These are phyloP conservation scores for Glarea lozoyensis DNA, from an alignment of 495 filamentous ascomycete genomes.

Conservation along the genomic window DNA sequence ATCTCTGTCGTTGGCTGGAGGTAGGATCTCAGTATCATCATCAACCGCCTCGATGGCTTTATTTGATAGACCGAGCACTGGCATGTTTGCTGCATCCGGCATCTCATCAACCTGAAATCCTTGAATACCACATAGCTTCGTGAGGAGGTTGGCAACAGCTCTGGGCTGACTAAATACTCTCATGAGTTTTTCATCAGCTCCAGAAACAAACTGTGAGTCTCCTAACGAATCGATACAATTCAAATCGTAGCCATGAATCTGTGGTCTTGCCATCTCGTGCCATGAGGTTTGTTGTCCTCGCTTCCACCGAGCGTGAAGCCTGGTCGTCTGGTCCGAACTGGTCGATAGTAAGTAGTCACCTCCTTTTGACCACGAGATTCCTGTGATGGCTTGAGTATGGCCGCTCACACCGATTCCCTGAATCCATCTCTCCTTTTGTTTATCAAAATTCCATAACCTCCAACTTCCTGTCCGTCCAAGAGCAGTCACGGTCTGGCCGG, in stretches of 20 bases:
- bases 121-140: slow-evolving; percentile 54
- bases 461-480: slow-evolving; percentile 89
- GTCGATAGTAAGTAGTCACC: slow-evolving; percentile 85
- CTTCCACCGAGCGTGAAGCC: slow-evolving; percentile 81
- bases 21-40: slow-evolving; percentile 28
- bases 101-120: slow-evolving; percentile 32
- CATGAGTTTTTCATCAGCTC: slow-evolving; percentile 96
- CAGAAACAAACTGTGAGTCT: slow-evolving; percentile 70
- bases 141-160: slow-evolving; percentile 66
- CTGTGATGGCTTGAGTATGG: slow-evolving; percentile 70
- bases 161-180: slow-evolving; percentile 90
- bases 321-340: slow-evolving; percentile 88
- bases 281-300: slow-evolving; percentile 40
- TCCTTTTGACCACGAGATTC: slow-evolving; percentile 73
- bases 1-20: slow-evolving; percentile 29
- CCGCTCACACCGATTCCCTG: slow-evolving; percentile 73
- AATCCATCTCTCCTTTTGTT: slow-evolving; percentile 54
- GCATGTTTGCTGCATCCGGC: slow-evolving; percentile 84
- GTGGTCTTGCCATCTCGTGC: slow-evolving; percentile 93
- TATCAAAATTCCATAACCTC: slow-evolving; percentile 64
- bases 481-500: slow-evolving; percentile 63
- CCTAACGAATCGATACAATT: slow-evolving; percentile 81
- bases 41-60: slow-evolving; percentile 67
- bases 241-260: slow-evolving; percentile 97
- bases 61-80: slow-evolving; percentile 92